Conservation (phyloP, 2,329 filamentous ascomycete species). For the Fusarium sp. region DNA sequence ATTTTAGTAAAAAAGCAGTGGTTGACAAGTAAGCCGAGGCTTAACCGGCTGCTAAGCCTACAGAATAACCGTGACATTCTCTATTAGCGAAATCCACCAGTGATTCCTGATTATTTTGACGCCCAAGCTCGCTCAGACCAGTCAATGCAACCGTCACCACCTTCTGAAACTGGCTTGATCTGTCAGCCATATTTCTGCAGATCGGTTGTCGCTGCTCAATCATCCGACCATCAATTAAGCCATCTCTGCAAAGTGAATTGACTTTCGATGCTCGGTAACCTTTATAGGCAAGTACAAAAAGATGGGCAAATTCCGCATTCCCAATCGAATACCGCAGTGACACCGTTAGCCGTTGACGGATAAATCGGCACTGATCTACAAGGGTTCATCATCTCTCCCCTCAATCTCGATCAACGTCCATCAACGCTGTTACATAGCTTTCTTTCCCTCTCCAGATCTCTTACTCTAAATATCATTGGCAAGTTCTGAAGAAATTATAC, state of each 20-base stretch:
- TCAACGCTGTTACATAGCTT: no score
- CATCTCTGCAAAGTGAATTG: background rate
- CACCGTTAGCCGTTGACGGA: conserved; percentile 10
- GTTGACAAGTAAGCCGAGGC: background rate
- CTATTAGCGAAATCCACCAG: background rate
- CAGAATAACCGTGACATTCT: background rate
- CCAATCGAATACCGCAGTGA: background rate
- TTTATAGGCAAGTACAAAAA: conserved; percentile 19
- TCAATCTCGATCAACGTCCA: background rate
- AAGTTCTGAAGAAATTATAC: background rate
- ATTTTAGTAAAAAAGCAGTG: background rate
- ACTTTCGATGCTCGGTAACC: background rate
- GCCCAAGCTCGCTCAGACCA: background rate
- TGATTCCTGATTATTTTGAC: background rate
- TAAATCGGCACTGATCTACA: conserved; percentile 20
- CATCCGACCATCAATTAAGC: background rate
- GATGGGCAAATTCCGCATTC: conserved; percentile 4
- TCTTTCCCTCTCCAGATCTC: background rate
- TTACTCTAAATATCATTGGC: background rate
- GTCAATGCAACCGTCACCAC: background rate
- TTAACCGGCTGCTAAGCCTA: no score
- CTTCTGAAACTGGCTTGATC: background rate
- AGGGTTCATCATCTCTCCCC: background rate
- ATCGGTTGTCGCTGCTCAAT: background rate
- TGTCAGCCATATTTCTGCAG: background rate